These are phyloP conservation scores for Sporothrix luriei DNA, from an alignment of 2,329 filamentous ascomycete genomes.

Conservation along the genomic window DNA sequence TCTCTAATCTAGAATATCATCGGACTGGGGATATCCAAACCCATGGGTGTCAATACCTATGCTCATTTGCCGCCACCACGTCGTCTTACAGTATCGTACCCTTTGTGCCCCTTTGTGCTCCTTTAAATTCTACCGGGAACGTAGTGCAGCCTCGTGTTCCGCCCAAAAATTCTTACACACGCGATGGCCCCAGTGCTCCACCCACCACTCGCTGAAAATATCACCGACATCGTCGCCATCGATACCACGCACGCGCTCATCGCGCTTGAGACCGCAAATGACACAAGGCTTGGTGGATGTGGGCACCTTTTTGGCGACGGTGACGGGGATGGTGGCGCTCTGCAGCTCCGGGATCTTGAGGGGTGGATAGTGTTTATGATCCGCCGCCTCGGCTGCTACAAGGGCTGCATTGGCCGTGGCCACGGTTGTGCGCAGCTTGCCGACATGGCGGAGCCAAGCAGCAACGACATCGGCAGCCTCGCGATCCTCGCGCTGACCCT, in stretches of 20 bases:
- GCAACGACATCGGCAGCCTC: conserved; percentile 77
- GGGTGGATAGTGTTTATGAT: conserved; percentile 37
- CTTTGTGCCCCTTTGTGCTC: no score
- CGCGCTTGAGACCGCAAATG: conserved; percentile 83
- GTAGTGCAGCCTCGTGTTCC: conserved; percentile 69
- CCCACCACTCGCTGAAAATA: conserved; percentile 96
- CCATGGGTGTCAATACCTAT: conserved; percentile 9
- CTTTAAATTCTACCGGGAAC: conserved; percentile 41
- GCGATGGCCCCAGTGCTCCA: conserved; percentile 81
- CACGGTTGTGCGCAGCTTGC: conserved; percentile 72
- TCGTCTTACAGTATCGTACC: neutral
- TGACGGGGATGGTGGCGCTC: conserved; percentile 67
- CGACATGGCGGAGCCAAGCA: conserved; percentile 74
- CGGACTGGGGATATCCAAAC: neutral
- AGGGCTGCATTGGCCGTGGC: conserved; percentile 61
- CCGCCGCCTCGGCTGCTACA: conserved; percentile 35
- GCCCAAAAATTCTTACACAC: conserved; percentile 86
- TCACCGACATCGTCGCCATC: conserved; percentile 75
- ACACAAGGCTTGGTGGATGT: conserved; percentile 76
- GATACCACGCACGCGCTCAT: conserved; percentile 76
- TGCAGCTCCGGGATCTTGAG: conserved; percentile 68
- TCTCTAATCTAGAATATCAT: neutral
- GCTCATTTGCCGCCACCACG: neutral
- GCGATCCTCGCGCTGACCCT: conserved; percentile 79
- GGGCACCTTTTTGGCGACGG: conserved; percentile 70